Evolutionary conservation across 2,329 filamentous ascomycete genomes (phyloP).

Genomic region (Didymella pinodella): DNA sequence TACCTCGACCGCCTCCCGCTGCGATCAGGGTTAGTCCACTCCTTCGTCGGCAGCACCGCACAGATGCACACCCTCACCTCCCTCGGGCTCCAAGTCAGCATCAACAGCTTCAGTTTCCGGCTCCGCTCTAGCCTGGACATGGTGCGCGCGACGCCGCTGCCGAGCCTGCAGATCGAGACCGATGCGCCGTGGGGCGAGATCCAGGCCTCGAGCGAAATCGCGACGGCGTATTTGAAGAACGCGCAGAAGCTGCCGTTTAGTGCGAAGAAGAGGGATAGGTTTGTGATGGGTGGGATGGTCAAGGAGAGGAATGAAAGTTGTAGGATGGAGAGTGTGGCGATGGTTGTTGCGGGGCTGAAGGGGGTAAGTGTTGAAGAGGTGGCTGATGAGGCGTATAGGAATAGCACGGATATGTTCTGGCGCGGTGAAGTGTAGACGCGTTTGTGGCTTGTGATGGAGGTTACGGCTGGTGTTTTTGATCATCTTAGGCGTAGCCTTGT

Average conservation of each 20-base stretch:
- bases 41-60: conserved; percentile 50
- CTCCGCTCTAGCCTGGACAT: conserved; percentile 53
- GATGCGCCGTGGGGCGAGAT: conserved; percentile 61
- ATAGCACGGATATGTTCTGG: conserved; percentile 40
- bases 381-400: conserved; percentile 50
- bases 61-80: conserved; percentile 53
- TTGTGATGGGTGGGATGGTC: conserved; percentile 56
- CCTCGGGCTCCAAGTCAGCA: conserved; percentile 56
- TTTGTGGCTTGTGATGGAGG: neutral
- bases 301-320: conserved; percentile 63
- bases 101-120: conserved; percentile 61
- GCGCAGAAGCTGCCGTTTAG: conserved; percentile 48
- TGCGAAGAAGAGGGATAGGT: conserved; percentile 61
- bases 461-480: neutral
- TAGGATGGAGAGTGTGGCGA: conserved; percentile 57
- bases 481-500: neutral
- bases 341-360: conserved; percentile 60
- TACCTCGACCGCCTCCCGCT: conserved; percentile 52
- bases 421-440: neutral
- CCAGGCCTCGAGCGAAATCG: conserved; percentile 45
- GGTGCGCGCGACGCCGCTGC: conserved; percentile 53
- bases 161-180: conserved; percentile 57
- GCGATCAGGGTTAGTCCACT: conserved; percentile 50
- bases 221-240: conserved; percentile 54
- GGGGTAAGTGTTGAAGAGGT: conserved; percentile 55